phyloP scores from a whole-genome alignment of 2,329 filamentous ascomycete genomes.

The Calcarisporium arbuscula region DNA sequence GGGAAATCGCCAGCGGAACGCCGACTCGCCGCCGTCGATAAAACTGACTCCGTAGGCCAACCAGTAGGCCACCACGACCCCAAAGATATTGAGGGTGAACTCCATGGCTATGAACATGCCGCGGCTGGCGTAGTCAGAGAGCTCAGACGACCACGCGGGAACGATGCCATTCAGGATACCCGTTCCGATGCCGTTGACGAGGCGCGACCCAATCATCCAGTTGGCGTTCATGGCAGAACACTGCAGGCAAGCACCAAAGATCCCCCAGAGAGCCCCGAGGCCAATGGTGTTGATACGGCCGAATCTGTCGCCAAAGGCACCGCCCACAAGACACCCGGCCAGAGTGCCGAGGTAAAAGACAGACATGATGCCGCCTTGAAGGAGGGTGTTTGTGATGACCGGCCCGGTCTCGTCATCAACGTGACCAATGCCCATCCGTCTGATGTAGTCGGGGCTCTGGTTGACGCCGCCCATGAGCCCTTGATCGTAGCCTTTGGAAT shows the following conservation, averaged over 20 bases:
- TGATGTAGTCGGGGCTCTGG: slow-evolving; percentile 56
- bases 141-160: slow-evolving; percentile 67
- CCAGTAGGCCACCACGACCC: slow-evolving; percentile 58
- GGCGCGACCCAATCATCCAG: slow-evolving; percentile 59
- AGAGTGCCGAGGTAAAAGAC: slow-evolving; percentile 47
- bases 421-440: slow-evolving; percentile 59
- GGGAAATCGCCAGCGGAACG: slow-evolving; percentile 61
- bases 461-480: slow-evolving; percentile 60
- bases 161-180: slow-evolving; percentile 66
- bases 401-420: slow-evolving; percentile 42
- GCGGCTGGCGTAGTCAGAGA: slow-evolving; percentile 58
- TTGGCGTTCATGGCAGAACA: slow-evolving; percentile 57
- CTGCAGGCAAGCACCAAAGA: slow-evolving; percentile 58
- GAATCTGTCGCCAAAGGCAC: slow-evolving; percentile 56
- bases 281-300: slow-evolving; percentile 60
- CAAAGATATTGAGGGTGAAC: slow-evolving; percentile 68
- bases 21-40: slow-evolving; percentile 46
- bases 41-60: slow-evolving; percentile 53
- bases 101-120: slow-evolving; percentile 66
- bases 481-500: too few species aligned
- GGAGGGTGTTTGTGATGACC: slow-evolving; percentile 48
- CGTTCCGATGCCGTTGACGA: slow-evolving; percentile 56
- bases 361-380: slow-evolving; percentile 22
- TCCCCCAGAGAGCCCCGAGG: slow-evolving; percentile 49
- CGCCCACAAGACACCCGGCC: slow-evolving; percentile 56